These are phyloP conservation scores for Antrodiella citrinella DNA, from an alignment of 768 basidiomycete genomes.

Conservation along the genomic window DNA sequence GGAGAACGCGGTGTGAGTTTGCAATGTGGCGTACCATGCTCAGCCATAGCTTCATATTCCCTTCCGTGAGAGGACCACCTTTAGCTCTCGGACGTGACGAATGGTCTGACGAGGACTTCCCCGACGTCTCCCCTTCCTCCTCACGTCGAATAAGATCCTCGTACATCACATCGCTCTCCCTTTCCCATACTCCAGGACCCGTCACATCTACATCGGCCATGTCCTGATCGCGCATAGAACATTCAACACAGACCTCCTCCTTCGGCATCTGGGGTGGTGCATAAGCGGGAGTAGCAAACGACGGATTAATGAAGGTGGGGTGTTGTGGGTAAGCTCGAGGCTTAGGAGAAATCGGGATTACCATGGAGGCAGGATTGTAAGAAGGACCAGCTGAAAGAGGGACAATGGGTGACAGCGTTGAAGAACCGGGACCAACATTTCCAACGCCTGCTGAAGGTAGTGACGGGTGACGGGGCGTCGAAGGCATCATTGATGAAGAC, in stretches of 20 bases:
- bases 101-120: constrained; percentile 42
- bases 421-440: constrained; percentile 19
- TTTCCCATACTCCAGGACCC: constrained; percentile 82
- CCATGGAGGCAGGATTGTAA: constrained; percentile 24
- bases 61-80: constrained; percentile 66
- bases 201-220: constrained; percentile 93
- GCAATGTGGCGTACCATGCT: constrained; percentile 69
- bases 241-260: constrained; percentile 91
- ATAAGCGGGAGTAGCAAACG: constrained; percentile 44
- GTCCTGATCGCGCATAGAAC: constrained; percentile 97
- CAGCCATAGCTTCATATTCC: constrained; percentile 75
- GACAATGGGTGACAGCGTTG: constrained; percentile 40
- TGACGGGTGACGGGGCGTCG: constrained; percentile 40
- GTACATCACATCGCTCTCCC: constrained; percentile 77
- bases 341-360: constrained; percentile 57
- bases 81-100: constrained; percentile 50
- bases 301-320: constrained; percentile 66
- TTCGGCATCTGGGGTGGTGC: constrained; percentile 41
- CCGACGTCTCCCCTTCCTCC: constrained; percentile 53
- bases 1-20: not conserved
- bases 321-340: constrained; percentile 65
- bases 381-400: constrained; percentile 36
- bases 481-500: constrained; percentile 28
- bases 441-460: constrained; percentile 30
- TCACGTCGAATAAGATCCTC: constrained; percentile 73